Base-by-base conservation (phyloP, 2,329 filamentous ascomycete genomes). In the Alternaria dauci region DNA sequence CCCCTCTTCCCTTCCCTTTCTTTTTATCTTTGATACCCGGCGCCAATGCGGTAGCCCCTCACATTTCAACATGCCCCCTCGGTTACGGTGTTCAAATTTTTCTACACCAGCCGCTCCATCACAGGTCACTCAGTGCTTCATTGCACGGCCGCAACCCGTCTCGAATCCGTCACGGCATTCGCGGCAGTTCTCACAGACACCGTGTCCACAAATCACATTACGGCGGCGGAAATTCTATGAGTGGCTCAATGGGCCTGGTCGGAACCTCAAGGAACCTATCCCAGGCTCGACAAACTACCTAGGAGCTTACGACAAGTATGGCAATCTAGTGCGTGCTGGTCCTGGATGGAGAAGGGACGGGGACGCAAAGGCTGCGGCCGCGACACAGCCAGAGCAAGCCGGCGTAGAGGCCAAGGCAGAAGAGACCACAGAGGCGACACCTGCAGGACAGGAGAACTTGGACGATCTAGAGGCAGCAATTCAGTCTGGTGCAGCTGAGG, bases 241-340 rank as follows among this genome's bases (percentile, higher is more conserved):
- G 62, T 89, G 87, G 87, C 80, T 89, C 38, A 83, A 85, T 61
- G 84, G 84, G 1, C 83, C 84, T 28, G 85, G 85, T 9, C 75
- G 74, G 65, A 76, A 73, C 23, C 83, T 87, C 67, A 80, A 79
- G 55, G 70, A 83, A 12, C 84, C 83, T 42, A 68, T 85, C 3
- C 79, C 80, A 0, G 77, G 78, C 36, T 83, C 82, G 26, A 86
- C 85, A 28, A 87, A 87, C 62, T 87, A 87, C 68, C 77, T 87
- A 18, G 80, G 79, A 57, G 85, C 83, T 42, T 87, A 86, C 71
- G 82, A 86, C 69, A 79, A 73, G 61, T 69, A 72, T 23, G 85
- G 85, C n/a, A 80, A 81, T 50, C 73, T 86, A 12, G 63, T 82
- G 42, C 80, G 84, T 50, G 71, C 71, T 20, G 61, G 62, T 8